Evolutionary conservation across 495 filamentous ascomycete species (phyloP).

Genomic region (Penicillium crystallinum): DNA sequence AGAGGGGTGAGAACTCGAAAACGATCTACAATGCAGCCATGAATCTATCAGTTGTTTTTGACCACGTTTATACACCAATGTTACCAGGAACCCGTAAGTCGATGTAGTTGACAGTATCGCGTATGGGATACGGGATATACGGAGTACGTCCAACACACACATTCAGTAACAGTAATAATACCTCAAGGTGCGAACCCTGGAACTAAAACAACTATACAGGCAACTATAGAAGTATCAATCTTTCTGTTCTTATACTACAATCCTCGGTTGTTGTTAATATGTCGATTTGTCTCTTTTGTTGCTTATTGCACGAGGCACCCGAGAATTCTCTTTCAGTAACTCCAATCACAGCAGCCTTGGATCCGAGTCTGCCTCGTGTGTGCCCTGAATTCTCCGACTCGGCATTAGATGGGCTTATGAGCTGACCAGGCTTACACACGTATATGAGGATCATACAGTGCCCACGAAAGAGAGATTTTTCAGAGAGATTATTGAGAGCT

Average conservation of each 20-base stretch:
- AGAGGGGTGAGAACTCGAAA: background rate
- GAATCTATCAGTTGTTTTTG: background rate
- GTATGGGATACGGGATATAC: constrained; percentile 18
- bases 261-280: background rate
- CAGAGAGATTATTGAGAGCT: too few species aligned
- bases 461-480: too few species aligned
- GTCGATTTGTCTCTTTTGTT: background rate
- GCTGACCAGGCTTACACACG: background rate
- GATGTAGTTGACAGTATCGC: constrained; percentile 14
- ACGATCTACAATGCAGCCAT: background rate
- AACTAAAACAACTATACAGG: background rate
- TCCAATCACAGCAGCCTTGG: background rate
- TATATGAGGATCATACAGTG: too few species aligned
- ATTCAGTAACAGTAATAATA: constrained; percentile 20
- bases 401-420: background rate
- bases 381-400: constrained; percentile 1
- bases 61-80: constrained; percentile 12
- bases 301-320: too few species aligned
- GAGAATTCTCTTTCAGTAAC: background rate
- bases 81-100: constrained; percentile 21
- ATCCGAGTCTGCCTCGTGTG: constrained; percentile 2
- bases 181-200: constrained; percentile 6
- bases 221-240: too few species aligned
- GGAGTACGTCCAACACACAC: background rate
- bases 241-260: too few species aligned